These are phyloP conservation scores for Nectriaceae sp. DNA, from an alignment of 2,329 filamentous ascomycete genomes.

Conservation along the genomic window DNA sequence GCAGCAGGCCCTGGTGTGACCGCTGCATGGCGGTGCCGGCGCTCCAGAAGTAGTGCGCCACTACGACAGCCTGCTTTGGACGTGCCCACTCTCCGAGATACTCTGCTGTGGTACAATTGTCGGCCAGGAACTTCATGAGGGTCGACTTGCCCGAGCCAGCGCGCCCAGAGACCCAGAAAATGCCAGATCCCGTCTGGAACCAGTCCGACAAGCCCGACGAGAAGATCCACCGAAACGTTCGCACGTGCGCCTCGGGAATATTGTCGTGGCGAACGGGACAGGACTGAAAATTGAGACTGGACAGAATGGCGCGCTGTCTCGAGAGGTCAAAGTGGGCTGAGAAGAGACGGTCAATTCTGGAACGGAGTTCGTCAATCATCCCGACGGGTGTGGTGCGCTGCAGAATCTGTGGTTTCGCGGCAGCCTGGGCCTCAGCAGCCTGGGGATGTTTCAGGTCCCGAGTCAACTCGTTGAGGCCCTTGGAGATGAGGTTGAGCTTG, in stretches of 20 bases:
- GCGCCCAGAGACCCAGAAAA: conserved; percentile 41
- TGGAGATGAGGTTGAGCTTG: no score
- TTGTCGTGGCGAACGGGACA: background rate
- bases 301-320: no score
- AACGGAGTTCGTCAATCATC: no score
- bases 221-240: background rate
- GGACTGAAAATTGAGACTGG: background rate
- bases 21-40: conserved; percentile 33
- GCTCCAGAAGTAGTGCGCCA: conserved; percentile 40
- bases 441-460: no score
- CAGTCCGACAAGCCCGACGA: background rate
- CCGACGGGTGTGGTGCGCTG: no score
- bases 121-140: conserved; percentile 38
- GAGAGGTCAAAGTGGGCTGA: no score
- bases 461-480: no score
- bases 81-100: conserved; percentile 32
- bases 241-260: background rate
- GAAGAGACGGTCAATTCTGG: no score
- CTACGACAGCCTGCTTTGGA: conserved; percentile 12
- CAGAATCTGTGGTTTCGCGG: no score
- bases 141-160: conserved; percentile 45
- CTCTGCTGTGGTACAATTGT: conserved; percentile 14
- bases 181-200: background rate
- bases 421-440: no score
- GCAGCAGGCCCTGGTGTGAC: conserved; percentile 36